Evolutionary conservation across 257 asterid genomes (phyloP).

Genomic region (Scutellaria baicalensis): DNA sequence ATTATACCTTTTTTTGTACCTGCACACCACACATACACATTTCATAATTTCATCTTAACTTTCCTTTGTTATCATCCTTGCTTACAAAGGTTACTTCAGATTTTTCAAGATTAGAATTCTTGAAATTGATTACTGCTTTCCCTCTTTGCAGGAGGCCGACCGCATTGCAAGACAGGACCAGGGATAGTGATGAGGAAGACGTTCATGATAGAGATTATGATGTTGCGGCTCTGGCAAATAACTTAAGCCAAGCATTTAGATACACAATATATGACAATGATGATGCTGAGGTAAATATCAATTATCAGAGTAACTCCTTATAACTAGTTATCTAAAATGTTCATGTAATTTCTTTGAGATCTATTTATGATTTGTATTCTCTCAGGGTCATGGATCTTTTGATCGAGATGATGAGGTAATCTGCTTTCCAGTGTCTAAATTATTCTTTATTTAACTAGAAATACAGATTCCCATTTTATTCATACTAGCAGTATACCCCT

Average conservation of each 20-base stretch:
- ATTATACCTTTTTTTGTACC: neutral
- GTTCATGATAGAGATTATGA: conserved; percentile 87
- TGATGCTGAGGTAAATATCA: conserved; percentile 55
- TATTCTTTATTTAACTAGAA: neutral
- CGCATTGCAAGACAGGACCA: conserved; percentile 72
- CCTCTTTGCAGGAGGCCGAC: conserved; percentile 77
- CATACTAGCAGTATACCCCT: too few relatives aligned
- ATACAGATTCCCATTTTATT: neutral
- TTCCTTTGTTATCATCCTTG: neutral
- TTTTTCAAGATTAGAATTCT: conserved; percentile 6
- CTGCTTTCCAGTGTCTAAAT: conserved; percentile 2
- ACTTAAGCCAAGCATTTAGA: conserved; percentile 87
- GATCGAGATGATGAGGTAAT: conserved; percentile 94
- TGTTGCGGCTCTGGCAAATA: conserved; percentile 84
- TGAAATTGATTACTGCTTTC: conserved; percentile 1
- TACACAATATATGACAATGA: conserved; percentile 80
- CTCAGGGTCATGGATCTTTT: conserved; percentile 72
- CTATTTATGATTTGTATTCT: conserved; percentile 13
- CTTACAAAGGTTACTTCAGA: neutral
- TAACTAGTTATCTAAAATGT: neutral
- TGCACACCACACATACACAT: neutral
- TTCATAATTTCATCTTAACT: neutral
- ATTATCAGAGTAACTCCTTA: neutral
- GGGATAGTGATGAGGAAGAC: conserved; percentile 97
- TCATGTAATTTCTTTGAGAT: neutral